Evolutionary conservation across 805 yeast genomes (phyloP).

Genomic region (Cyberlindnera mississippiensis): DNA sequence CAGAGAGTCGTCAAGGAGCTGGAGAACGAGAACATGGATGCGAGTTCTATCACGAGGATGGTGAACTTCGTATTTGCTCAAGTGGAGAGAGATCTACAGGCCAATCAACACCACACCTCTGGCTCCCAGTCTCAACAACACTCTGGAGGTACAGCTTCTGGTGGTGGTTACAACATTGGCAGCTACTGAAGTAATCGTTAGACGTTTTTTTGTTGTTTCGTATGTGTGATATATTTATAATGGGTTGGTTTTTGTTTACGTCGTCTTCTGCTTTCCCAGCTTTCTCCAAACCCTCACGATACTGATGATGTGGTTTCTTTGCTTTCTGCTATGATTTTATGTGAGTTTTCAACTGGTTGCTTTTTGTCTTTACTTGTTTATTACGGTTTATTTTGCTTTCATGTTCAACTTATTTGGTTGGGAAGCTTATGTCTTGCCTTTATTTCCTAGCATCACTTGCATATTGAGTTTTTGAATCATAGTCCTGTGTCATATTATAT

Average conservation of each 20-base stretch:
- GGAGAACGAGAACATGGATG: slow-evolving; percentile 13
- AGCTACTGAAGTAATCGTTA: not conserved
- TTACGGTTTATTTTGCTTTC: not conserved
- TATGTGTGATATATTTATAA: not conserved
- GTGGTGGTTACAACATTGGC: slow-evolving; percentile 1
- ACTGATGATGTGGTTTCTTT: not conserved
- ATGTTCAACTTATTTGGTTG: not conserved
- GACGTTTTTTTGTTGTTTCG: not conserved
- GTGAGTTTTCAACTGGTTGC: not conserved
- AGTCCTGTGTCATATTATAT: too few relatives aligned
- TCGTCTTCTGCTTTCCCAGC: too few relatives aligned
- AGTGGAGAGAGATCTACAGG: slow-evolving; percentile 20
- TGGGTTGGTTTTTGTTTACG: too few relatives aligned
- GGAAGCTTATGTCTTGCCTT: too few relatives aligned
- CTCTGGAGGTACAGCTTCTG: not conserved
- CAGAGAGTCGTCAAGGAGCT: slow-evolving; percentile 19
- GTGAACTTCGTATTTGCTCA: slow-evolving; percentile 21
- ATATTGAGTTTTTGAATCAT: too few relatives aligned
- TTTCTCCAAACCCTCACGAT: too few relatives aligned
- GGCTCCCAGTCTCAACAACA: not conserved
- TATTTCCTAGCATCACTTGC: too few relatives aligned
- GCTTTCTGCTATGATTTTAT: not conserved
- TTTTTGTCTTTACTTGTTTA: not conserved
- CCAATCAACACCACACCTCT: not conserved
- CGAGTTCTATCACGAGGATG: slow-evolving; percentile 10